Evolutionary conservation across 1,284 basidiomycete genomes (phyloP).

Genomic region (Phellinidium pouzarii): DNA sequence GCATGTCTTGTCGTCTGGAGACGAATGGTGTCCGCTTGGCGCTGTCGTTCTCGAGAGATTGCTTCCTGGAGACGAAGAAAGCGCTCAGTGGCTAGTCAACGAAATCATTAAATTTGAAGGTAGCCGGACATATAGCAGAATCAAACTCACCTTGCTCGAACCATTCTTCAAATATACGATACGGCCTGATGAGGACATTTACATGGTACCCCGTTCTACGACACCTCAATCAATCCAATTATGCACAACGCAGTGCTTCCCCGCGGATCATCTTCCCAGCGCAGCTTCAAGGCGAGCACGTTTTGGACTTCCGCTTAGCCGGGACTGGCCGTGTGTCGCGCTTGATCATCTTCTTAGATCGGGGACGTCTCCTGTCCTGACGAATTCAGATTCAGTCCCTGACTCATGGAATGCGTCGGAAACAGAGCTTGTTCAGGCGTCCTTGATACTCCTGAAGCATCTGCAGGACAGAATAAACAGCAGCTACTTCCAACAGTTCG

Average conservation of each 20-base stretch:
- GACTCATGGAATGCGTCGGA: conserved; percentile 76
- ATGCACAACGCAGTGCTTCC: conserved; percentile 49
- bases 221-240: conserved; percentile 47
- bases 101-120: conserved; percentile 36
- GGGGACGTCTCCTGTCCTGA: conserved; percentile 67
- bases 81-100: conserved; percentile 34
- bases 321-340: conserved; percentile 70
- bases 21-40: conserved; percentile 61
- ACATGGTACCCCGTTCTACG: conserved; percentile 40
- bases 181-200: conserved; percentile 27
- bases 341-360: conserved; percentile 81
- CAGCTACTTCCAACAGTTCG: conserved; percentile 31
- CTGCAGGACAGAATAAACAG: conserved; percentile 19
- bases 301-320: conserved; percentile 56
- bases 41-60: conserved; percentile 47
- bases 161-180: conserved; percentile 55
- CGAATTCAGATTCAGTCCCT: conserved; percentile 43
- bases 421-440: conserved; percentile 66
- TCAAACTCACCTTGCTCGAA: conserved; percentile 43
- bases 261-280: conserved; percentile 31
- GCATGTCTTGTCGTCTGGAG: conserved; percentile 43
- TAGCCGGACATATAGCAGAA: conserved; percentile 29
- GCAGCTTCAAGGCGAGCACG: conserved; percentile 21
- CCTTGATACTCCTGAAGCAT: conserved; percentile 49
- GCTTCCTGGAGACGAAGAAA: conserved; percentile 62